These are phyloP conservation scores for Globisporangium viniferum DNA, from an alignment of 352 stramenopile species.

Conservation along the genomic window DNA sequence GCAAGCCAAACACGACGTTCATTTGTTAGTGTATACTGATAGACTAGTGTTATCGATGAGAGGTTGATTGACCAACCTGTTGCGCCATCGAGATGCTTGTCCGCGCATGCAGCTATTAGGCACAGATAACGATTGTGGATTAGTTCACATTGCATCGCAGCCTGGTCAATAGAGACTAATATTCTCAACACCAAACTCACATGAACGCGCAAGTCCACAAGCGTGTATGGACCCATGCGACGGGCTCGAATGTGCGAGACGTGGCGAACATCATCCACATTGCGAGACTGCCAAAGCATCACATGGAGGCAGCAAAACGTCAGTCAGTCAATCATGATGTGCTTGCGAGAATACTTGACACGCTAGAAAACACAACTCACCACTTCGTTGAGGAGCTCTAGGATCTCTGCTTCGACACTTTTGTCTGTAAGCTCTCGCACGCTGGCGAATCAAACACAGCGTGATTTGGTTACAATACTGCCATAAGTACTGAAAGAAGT, in stretches of 20 bases:
- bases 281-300: conserved; percentile 45
- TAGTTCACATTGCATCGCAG: neutral
- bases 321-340: neutral
- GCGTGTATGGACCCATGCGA: conserved; percentile 84
- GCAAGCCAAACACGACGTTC: neutral
- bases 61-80: conserved; percentile 32
- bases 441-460: conserved; percentile 21
- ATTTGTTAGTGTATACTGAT: neutral
- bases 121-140: neutral
- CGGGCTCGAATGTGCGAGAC: conserved; percentile 81
- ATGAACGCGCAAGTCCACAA: conserved; percentile 84
- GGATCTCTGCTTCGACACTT: conserved; percentile 73
- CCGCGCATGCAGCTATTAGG: conserved; percentile 53
- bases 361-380: conserved; percentile 23
- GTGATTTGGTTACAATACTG: neutral
- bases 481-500: neutral
- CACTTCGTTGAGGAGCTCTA: conserved; percentile 73
- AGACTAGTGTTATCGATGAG: neutral
- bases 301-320: neutral
- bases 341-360: neutral
- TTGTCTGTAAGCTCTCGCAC: conserved; percentile 85
- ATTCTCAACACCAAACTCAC: conserved; percentile 29
- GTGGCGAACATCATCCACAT: conserved; percentile 75
- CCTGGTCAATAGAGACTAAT: neutral
- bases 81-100: conserved; percentile 86